These are phyloP conservation scores for Camelina laxa DNA, from an alignment of 345 rosid genomes.

Conservation along the genomic window DNA sequence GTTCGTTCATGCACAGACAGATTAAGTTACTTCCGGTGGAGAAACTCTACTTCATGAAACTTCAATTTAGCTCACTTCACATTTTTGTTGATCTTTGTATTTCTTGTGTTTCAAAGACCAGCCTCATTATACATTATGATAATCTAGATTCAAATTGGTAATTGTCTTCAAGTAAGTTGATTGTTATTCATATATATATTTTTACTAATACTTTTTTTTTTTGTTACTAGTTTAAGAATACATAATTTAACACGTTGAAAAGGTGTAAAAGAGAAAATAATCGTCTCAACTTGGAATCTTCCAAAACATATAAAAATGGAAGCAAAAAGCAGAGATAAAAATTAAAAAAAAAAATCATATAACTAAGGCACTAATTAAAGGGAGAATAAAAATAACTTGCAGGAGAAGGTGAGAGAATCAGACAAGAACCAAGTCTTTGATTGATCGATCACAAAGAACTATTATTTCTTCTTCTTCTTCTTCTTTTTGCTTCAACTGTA, in stretches of 20 bases:
- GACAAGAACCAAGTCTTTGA: not conserved
- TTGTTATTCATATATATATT: not conserved
- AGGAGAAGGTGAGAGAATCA: slow-evolving; percentile 36
- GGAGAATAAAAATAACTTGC: slow-evolving; percentile 31
- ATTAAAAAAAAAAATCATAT: not conserved
- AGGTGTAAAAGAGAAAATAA: not conserved
- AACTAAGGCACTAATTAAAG: not conserved
- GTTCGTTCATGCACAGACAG: not conserved
- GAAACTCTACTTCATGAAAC: not conserved
- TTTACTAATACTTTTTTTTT: no score
- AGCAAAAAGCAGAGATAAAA: not conserved
- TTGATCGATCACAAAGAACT: slow-evolving; percentile 7
- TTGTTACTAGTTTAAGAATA: no score
- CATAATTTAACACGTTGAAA: no score
- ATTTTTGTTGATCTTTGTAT: not conserved
- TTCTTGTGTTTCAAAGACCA: not conserved
- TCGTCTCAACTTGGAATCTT: not conserved
- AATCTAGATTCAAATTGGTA: not conserved
- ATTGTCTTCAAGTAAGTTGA: not conserved
- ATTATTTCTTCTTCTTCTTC: slow-evolving; percentile 10
- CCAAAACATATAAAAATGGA: not conserved
- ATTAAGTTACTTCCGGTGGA: not conserved
- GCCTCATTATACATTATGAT: not conserved
- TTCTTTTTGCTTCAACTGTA: slow-evolving; percentile 12
- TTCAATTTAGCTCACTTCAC: not conserved